A percentile compares a stretch with the other conserved stretches of the same genome.
Conservation (phyloP, 345 rosid species). For the Toxicodendron radicans region DNA sequence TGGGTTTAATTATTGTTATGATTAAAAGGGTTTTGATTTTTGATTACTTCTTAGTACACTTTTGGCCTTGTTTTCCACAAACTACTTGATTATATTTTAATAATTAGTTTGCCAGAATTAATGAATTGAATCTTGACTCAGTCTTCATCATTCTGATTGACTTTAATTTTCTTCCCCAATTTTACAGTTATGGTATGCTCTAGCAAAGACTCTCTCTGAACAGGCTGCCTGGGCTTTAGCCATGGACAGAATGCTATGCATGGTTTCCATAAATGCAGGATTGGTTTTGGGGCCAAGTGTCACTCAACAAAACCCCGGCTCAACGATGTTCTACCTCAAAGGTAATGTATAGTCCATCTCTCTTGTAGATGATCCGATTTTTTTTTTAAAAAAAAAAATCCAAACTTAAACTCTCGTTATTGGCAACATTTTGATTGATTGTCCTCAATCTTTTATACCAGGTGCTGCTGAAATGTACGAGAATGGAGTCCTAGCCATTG, state of each 20-base stretch:
- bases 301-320: slow-evolving; percentile 58
- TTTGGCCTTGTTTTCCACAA: too few relatives aligned
- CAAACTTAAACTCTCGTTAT: too few relatives aligned
- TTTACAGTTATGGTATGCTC: slow-evolving; percentile 73
- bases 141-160: too few relatives aligned
- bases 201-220: slow-evolving; percentile 75
- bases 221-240: slow-evolving; percentile 95
- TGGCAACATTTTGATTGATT: too few relatives aligned
- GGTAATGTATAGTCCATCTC: slow-evolving; percentile 42
- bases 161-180: background rate
- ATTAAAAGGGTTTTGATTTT: too few relatives aligned
- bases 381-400: too few relatives aligned
- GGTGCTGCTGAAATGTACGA: slow-evolving; percentile 88
- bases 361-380: too few relatives aligned
- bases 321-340: slow-evolving; percentile 78
- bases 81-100: too few relatives aligned
- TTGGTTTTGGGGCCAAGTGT: slow-evolving; percentile 70
- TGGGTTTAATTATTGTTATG: too few relatives aligned
- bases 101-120: too few relatives aligned
- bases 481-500: slow-evolving; percentile 71
- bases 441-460: slow-evolving; percentile 23
- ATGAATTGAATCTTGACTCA: too few relatives aligned
- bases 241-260: slow-evolving; percentile 75
- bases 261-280: slow-evolving; percentile 84
- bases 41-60: too few relatives aligned